Conservation (phyloP, 257 asterid species). For the Solanum pinnatisectum region DNA sequence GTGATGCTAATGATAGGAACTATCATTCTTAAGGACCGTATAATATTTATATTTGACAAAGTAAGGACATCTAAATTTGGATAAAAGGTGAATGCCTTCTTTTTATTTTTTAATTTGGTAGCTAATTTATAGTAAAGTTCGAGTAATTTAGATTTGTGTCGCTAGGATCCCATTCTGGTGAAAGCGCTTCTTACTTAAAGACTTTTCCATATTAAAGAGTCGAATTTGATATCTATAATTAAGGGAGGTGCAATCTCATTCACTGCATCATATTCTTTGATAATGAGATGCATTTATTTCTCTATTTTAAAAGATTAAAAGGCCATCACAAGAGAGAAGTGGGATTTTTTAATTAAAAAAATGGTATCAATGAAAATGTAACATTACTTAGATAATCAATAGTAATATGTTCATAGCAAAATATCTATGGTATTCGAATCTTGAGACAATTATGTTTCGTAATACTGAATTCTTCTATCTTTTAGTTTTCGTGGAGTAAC, state of each 20-base stretch:
- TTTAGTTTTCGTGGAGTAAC: neutral
- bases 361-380: neutral
- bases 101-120: too few species aligned
- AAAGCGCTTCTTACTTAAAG: fast-evolving
- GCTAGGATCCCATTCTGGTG: neutral
- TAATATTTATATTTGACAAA: neutral
- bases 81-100: neutral
- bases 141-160: too few species aligned
- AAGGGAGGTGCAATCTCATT: too few species aligned
- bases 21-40: neutral
- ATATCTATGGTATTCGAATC: neutral
- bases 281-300: neutral
- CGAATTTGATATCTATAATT: too few species aligned
- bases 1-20: neutral
- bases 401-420: neutral
- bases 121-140: neutral
- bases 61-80: neutral
- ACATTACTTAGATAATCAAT: neutral
- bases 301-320: neutral
- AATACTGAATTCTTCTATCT: neutral
- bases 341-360: too few species aligned
- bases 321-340: neutral
- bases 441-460: neutral
- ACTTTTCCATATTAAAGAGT: too few species aligned
- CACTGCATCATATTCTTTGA: neutral